phyloP scores from a whole-genome alignment of 1,284 basidiomycete genomes.

The Cryptococcus floricola region DNA sequence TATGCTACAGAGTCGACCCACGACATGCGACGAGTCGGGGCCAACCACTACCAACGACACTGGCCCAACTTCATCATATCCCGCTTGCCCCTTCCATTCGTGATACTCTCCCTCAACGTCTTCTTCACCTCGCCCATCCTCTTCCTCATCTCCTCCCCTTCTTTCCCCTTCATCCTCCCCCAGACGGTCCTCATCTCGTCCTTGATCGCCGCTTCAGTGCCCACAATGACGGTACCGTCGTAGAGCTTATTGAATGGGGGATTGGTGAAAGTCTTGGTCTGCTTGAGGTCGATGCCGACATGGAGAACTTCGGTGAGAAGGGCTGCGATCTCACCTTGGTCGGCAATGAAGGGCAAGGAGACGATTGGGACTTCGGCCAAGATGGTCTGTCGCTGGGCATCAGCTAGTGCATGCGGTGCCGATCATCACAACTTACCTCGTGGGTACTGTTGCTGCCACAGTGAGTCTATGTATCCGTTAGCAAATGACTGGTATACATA shows the following conservation, averaged over 20 bases:
- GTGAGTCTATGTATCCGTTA: slow-evolving; percentile 12
- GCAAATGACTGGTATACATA: not conserved
- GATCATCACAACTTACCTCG: slow-evolving; percentile 7
- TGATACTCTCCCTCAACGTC: slow-evolving; percentile 11
- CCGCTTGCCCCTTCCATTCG: slow-evolving; percentile 10
- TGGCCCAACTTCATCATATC: slow-evolving; percentile 17
- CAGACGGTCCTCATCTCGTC: slow-evolving; percentile 18
- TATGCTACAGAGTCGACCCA: not conserved
- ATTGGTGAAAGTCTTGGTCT: slow-evolving; percentile 19
- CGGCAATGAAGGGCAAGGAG: slow-evolving; percentile 23
- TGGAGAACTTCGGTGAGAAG: slow-evolving; percentile 10
- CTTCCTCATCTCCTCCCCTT: slow-evolving; percentile 18
- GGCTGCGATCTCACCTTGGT: slow-evolving; percentile 22
- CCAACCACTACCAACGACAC: not conserved
- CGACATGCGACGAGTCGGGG: no score
- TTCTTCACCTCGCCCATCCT: slow-evolving; percentile 17
- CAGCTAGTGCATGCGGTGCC: not conserved
- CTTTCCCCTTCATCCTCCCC: slow-evolving; percentile 9
- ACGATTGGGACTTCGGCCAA: slow-evolving; percentile 18
- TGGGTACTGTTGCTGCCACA: slow-evolving; percentile 22
- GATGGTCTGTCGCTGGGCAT: slow-evolving; percentile 10
- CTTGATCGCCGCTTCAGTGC: slow-evolving; percentile 30
- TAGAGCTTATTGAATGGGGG: slow-evolving; percentile 16
- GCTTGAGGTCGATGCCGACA: slow-evolving; percentile 20
- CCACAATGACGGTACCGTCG: slow-evolving; percentile 22